phyloP scores from a whole-genome alignment of 768 basidiomycete genomes.

The Gymnopilus junonius region DNA sequence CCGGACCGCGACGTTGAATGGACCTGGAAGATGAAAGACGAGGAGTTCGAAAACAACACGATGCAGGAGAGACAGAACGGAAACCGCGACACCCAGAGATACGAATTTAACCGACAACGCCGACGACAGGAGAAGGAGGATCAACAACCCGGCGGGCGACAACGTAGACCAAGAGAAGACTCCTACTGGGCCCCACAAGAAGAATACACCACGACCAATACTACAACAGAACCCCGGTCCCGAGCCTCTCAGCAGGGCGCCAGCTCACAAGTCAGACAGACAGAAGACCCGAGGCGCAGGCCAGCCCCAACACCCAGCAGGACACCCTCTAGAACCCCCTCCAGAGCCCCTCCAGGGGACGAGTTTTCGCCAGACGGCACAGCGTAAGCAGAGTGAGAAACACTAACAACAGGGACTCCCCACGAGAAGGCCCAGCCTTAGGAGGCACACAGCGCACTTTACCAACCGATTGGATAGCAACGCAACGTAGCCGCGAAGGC shows the following conservation, averaged over 20 bases:
- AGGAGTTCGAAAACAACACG: neutral
- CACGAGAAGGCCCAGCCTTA: neutral
- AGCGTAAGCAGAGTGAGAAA: neutral
- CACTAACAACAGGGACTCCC: neutral
- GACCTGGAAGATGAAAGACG: constrained; percentile 6
- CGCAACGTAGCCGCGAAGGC: neutral
- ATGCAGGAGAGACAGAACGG: neutral
- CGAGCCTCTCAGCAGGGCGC: neutral
- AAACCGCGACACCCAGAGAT: neutral
- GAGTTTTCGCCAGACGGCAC: neutral
- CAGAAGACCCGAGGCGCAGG: neutral
- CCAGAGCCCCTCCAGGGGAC: neutral
- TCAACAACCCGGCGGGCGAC: neutral
- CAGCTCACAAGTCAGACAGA: neutral
- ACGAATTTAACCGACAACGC: neutral
- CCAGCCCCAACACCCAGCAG: neutral
- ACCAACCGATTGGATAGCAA: neutral
- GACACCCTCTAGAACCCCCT: neutral
- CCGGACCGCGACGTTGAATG: neutral
- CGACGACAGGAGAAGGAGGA: neutral
- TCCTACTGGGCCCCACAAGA: too few species aligned
- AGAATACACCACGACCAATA: too few species aligned
- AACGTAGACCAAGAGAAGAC: neutral
- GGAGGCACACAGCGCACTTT: neutral
- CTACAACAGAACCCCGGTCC: neutral